Conservation (phyloP, 176 grass and related monocot species). For the Aegilops tauschii region DNA sequence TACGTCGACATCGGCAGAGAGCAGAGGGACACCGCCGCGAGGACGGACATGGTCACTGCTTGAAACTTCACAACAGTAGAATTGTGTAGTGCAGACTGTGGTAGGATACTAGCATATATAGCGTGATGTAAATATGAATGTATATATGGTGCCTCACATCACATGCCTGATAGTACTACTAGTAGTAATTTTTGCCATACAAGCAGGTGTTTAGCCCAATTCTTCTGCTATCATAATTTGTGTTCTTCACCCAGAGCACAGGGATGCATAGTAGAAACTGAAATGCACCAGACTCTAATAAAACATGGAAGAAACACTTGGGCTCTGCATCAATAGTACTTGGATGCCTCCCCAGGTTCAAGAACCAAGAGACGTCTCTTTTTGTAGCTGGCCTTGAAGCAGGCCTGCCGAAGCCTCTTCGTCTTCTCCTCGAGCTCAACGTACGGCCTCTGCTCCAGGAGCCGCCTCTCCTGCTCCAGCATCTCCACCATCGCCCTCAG, state of each 20-base stretch:
- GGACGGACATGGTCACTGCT: constrained; percentile 39
- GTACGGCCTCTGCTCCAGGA: constrained; percentile 56
- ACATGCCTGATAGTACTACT: not conserved
- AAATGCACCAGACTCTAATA: not conserved
- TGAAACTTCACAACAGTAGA: constrained; percentile 24
- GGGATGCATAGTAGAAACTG: not conserved
- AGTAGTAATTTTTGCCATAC: not conserved
- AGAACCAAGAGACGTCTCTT: constrained; percentile 46
- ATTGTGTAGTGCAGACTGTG: not conserved
- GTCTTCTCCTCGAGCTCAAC: constrained; percentile 61
- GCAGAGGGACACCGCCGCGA: constrained; percentile 28
- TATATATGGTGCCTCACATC: not conserved
- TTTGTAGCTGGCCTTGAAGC: constrained; percentile 77
- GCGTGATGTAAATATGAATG: not conserved
- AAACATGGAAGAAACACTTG: not conserved
- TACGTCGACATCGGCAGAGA: constrained; percentile 43
- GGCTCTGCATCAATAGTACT: not conserved
- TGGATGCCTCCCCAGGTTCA: constrained; percentile 14
- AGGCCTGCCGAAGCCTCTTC: constrained; percentile 68
- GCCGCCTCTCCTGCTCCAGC: constrained; percentile 47
- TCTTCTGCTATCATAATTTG: not conserved
- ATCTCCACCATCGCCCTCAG: constrained; percentile 38
- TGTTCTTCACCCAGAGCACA: not conserved
- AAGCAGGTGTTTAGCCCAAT: not conserved
- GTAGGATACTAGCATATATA: not conserved